A percentile compares a stretch with the other conserved stretches of the same genome.
Evolutionary conservation across 768 basidiomycete species (phyloP).

Genomic region (Russula compacta): DNA sequence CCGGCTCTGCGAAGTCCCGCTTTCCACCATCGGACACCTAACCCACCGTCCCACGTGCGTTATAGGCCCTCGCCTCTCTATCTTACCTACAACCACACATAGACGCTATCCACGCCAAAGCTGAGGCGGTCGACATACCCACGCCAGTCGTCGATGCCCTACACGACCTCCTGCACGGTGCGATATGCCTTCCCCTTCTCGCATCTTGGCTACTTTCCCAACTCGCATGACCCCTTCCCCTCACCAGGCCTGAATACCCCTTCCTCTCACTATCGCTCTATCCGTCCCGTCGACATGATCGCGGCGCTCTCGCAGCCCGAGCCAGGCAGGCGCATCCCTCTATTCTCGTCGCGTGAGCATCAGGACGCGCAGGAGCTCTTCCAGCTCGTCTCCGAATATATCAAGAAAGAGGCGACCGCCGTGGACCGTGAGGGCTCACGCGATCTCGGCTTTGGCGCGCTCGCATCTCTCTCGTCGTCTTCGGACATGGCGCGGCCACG

Average conservation of each 20-base stretch:
- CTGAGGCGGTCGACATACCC: constrained; percentile 71
- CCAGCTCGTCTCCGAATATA: constrained; percentile 80
- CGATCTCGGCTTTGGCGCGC: constrained; percentile 62
- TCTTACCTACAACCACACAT: constrained; percentile 76
- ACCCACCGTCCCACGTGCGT: constrained; percentile 13
- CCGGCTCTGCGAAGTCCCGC: not conserved
- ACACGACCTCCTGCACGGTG: constrained; percentile 59
- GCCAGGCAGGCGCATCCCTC: constrained; percentile 45
- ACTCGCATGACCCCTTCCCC: not conserved
- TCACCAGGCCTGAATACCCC: constrained; percentile 56
- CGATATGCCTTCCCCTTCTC: constrained; percentile 18
- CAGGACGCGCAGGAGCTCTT: constrained; percentile 99
- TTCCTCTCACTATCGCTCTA: constrained; percentile 42
- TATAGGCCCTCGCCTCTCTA: constrained; percentile 83
- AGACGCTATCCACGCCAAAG: constrained; percentile 62
- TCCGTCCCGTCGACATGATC: constrained; percentile 69
- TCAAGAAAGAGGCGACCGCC: constrained; percentile 74
- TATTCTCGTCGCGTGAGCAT: constrained; percentile 86
- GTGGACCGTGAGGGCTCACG: constrained; percentile 63
- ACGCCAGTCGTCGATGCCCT: constrained; percentile 83
- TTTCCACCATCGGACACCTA: not conserved
- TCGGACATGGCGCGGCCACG: constrained; percentile 17
- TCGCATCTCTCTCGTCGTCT: constrained; percentile 26
- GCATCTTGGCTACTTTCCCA: not conserved
- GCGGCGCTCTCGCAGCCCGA: constrained; percentile 51